These are phyloP conservation scores for Zasmidium angulare DNA, from an alignment of 2,329 filamentous ascomycete genomes.

Conservation along the genomic window DNA sequence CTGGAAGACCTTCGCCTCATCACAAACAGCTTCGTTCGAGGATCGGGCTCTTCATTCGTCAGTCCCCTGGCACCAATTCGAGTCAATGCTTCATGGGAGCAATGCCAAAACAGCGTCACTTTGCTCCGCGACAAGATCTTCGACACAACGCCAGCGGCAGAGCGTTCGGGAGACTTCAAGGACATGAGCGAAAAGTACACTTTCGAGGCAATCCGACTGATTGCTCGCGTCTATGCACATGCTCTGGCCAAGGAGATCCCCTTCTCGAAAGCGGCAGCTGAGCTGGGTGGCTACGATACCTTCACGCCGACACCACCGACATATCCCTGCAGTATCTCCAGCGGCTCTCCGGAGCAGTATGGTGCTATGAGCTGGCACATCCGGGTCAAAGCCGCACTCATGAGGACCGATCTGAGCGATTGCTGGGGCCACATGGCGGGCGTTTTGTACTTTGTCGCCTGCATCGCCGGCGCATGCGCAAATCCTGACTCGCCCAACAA, in stretches of 20 bases:
- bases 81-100: slow-evolving; percentile 7
- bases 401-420: slow-evolving; percentile 29
- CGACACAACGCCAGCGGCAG: slow-evolving; percentile 7
- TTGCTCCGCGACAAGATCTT: slow-evolving; percentile 19
- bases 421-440: slow-evolving; percentile 36
- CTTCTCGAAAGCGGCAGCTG: slow-evolving; percentile 25
- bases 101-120: slow-evolving; percentile 6
- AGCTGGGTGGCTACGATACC: not conserved
- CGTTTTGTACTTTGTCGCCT: slow-evolving; percentile 33
- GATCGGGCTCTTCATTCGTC: slow-evolving; percentile 1
- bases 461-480: slow-evolving; percentile 33
- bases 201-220: slow-evolving; percentile 32
- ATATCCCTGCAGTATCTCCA: not conserved
- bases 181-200: slow-evolving; percentile 18
- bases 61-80: slow-evolving; percentile 8
- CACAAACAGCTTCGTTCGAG: slow-evolving; percentile 17
- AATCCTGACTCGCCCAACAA: slow-evolving; percentile 18
- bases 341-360: not conserved
- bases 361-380: slow-evolving; percentile 19
- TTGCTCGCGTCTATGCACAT: slow-evolving; percentile 29
- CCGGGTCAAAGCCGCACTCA: slow-evolving; percentile 27
- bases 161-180: slow-evolving; percentile 12
- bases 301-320: not conserved
- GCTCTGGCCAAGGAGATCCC: slow-evolving; percentile 25
- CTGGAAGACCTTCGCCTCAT: slow-evolving; percentile 19